phyloP scores from a whole-genome alignment of 177 flowering plant species.

The Vitis hybrid region DNA sequence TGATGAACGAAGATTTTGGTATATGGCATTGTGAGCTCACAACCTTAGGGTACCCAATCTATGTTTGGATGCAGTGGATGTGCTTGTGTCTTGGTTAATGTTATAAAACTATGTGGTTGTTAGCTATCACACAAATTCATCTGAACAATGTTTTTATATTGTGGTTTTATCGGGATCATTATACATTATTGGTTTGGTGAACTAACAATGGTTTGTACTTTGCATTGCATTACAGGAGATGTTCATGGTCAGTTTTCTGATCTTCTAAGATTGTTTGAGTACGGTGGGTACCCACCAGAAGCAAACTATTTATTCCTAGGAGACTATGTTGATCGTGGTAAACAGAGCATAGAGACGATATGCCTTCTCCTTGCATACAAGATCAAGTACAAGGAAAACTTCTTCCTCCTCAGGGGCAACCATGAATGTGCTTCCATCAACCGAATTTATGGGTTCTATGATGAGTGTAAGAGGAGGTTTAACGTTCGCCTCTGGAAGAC shows the following conservation, averaged over 20 bases:
- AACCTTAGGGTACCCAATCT: no score
- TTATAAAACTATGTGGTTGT: no score
- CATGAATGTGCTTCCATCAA: conserved; percentile 75
- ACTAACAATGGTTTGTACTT: neutral
- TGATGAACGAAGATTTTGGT: no score
- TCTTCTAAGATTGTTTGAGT: conserved; percentile 66
- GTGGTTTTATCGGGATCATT: no score
- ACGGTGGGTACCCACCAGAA: conserved; percentile 64
- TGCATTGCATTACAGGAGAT: conserved; percentile 47
- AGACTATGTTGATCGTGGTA: conserved; percentile 79
- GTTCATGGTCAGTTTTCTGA: conserved; percentile 69
- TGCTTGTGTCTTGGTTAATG: no score
- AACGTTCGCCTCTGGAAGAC: conserved; percentile 60
- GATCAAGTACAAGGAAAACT: conserved; percentile 65
- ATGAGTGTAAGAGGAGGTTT: conserved; percentile 72
- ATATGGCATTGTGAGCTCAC: no score
- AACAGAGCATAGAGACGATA: conserved; percentile 74
- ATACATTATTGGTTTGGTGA: no score
- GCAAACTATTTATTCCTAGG: conserved; percentile 73
- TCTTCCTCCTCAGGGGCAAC: conserved; percentile 68
- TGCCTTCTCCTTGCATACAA: conserved; percentile 76
- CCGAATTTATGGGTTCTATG: conserved; percentile 69
- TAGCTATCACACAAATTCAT: no score
- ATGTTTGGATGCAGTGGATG: no score
- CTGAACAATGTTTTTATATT: no score